Base-by-base conservation (phyloP, 345 rosid species). In the Noccaea caerulescens region DNA sequence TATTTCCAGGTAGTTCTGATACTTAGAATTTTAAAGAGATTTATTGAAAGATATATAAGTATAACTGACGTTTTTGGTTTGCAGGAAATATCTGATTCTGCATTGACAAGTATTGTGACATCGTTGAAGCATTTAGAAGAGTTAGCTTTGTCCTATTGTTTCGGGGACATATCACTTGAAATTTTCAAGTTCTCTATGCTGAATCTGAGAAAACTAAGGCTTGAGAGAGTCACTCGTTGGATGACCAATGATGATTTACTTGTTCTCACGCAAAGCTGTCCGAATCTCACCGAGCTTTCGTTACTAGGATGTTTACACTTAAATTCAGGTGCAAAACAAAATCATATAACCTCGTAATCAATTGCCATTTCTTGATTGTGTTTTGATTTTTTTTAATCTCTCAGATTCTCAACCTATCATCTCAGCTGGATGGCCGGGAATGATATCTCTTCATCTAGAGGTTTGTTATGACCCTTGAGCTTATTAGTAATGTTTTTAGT, bases 351-450 rank as follows among this genome's bases (percentile, higher is more conserved):
- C 43, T 32, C 37, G 13, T 34, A 51, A 12, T 51, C 36, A 3
- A 3, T 25, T 64, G 20, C 63, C 36, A 50, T 33, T 25, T 78
- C 53, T 41, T 46, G 41, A 12, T 38, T 59, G 58, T 47, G 16
- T 45, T 58, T 53, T 52, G 20, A 18, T 46, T 56, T 61, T 16
- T 56, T 68, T 71, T 72, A 10, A 36, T 18, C 55, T 54, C 46
- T 58, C 82, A 91, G 93, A 80, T 69, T 75, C 88, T 61, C 84
- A 80, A 76, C 77, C 64, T 56, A 78, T 88, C 59, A 86, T 91
- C 76, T 86, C 93, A 49, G 18, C 44, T 20, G 89, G 89, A 75
- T 91, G 97, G 97, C 88, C 88, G 0, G 93, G 97, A 63, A 72
- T 91, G 84, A 77, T 72, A 52, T 77, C 79, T 65, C 69, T 88